Percentiles rank a stretch among this genome's conserved stretches.
Conservation (phyloP, 2,329 filamentous ascomycete species). For the Fusarium siculi region DNA sequence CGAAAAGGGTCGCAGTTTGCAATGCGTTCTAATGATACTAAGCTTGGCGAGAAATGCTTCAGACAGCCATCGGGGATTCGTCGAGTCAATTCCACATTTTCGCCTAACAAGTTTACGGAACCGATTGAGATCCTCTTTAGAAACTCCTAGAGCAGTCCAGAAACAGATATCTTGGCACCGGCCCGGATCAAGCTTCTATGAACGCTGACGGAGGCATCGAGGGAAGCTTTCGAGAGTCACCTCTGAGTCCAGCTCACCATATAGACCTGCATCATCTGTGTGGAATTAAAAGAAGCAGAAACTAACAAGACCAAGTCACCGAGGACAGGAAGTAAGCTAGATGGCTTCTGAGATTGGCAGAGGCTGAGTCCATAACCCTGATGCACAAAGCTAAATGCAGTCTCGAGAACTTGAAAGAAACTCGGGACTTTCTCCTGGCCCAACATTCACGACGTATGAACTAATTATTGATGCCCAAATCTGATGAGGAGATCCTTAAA, state of each 20-base stretch:
- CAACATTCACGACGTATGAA: not conserved
- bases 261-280: fast-evolving
- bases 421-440: not conserved
- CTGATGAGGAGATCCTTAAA: not conserved
- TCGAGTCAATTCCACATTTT: not conserved
- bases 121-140: fast-evolving
- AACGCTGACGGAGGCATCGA: fast-evolving
- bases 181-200: not conserved
- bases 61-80: not conserved
- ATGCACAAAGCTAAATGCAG: too few relatives aligned
- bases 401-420: not conserved
- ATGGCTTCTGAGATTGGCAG: not conserved
- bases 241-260: not conserved
- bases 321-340: fast-evolving
- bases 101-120: fast-evolving
- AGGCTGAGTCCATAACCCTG: not conserved
- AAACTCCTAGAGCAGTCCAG: fast-evolving
- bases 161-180: not conserved
- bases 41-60: not conserved
- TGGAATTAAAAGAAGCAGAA: fast-evolving
- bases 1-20: fast-evolving
- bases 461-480: not conserved
- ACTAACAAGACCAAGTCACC: fast-evolving
- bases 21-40: not conserved
- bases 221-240: not conserved